Base-by-base conservation (phyloP, 2,329 filamentous ascomycete genomes). In the Colletotrichum incanum region DNA sequence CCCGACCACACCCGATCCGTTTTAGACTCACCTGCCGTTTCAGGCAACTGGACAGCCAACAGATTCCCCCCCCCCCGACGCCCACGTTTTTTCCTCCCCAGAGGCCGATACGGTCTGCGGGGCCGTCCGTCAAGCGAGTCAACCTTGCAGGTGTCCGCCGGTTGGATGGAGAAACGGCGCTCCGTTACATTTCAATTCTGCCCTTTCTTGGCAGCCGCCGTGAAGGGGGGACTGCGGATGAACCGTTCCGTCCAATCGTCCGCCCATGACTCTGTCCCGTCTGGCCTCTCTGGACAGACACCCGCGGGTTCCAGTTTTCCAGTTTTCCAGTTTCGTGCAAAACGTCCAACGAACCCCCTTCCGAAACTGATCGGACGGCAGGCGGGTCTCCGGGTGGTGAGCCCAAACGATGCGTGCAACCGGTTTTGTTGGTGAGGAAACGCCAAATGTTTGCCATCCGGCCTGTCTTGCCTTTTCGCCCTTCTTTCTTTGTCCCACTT, bases 281-380 rank as follows among this genome's bases (percentile, higher is more conserved):
- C n/a, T 43, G 16, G 39, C 20, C 11, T 7, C 31, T 16, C 26
- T 23, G 28, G 39, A 60, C 5, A 60, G 39, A 56, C 59, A 31
- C n/a, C 54, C 43, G 20, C n/a, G 39, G 56, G 34, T 20, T 26
- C 60, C 11, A 50, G 45, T 28, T 4, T 37, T 28, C 52, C 12
- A 50, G n/a, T 62, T 26, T n/a, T 49, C 59, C 18, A 12, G n/a
- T 50, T 34, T 37, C 43, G n/a, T 18, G 23, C 58, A 28, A 49
- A 59, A 34, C 34, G 34, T 16, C 37, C 37, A 16, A 20, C 62
- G 39, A 31, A n/a, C 50, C 26, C 26, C 62, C 23, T 20, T 28
- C 50, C 49, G 50, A 45, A 34, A 65, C 62, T 20, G 59, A 68
- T 68, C 39, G 37, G 67, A 70, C 62, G 63, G 63, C 47, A 66